Percentiles rank a stretch among this genome's conserved stretches.
phyloP scores from a whole-genome alignment of 148 eudicot species.

The Euryodendron excelsum region DNA sequence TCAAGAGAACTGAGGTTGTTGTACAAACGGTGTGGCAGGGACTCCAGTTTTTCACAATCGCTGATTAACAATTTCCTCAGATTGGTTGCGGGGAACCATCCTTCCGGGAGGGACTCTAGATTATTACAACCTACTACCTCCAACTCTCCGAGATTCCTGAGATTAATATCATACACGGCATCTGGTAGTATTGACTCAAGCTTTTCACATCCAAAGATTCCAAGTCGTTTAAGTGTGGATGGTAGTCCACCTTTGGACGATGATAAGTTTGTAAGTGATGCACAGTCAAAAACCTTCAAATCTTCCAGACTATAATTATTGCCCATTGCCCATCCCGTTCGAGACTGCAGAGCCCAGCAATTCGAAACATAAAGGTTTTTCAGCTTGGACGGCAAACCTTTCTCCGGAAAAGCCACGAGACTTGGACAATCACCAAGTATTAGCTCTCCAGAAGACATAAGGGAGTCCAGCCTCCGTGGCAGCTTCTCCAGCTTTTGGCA shows the following conservation, averaged over 20 bases:
- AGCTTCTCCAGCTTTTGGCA: too few relatives aligned
- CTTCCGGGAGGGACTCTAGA: not conserved
- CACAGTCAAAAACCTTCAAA: not conserved
- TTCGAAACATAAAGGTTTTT: too few relatives aligned
- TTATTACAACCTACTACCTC: accelerated
- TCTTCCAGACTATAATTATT: too few relatives aligned
- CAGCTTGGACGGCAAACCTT: too few relatives aligned
- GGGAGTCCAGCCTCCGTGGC: too few relatives aligned
- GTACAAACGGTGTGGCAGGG: not conserved
- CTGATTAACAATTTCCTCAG: not conserved
- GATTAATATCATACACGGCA: not conserved
- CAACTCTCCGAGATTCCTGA: not conserved
- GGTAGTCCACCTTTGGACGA: not conserved
- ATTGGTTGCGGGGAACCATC: not conserved
- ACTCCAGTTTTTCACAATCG: not conserved
- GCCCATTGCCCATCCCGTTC: too few relatives aligned
- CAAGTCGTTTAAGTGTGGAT: not conserved
- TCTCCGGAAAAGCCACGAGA: too few relatives aligned
- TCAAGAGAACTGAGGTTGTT: too few relatives aligned
- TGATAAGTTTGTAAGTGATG: not conserved
- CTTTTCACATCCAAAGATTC: not conserved
- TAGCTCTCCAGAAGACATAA: too few relatives aligned
- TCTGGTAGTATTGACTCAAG: not conserved
- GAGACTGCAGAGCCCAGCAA: too few relatives aligned
- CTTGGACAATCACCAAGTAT: too few relatives aligned